Evolutionary conservation across 352 stramenopile species (phyloP), one percentile per base, ranked within the genome.

Genomic region (Globisporangium splendens): DNA sequence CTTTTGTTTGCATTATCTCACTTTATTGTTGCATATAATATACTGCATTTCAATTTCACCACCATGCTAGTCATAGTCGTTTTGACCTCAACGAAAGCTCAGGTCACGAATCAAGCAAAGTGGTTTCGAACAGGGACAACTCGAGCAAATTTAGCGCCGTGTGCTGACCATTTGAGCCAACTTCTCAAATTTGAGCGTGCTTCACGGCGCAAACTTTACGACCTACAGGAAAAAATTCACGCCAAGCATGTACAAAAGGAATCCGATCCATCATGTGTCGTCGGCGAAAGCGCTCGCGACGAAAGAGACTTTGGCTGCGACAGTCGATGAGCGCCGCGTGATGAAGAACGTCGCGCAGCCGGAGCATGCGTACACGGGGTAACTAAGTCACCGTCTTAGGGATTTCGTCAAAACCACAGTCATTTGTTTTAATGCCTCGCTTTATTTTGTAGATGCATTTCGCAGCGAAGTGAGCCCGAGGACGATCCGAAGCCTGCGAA

Each of bases 261-360:
- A 68, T 35, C 49, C 53, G 14, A 63, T 63, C 24, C 43, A 51
- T 28, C 48, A 63, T 35, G 57, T 44, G 10, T 42, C 57, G 8
- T 13, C 5, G 8, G 13, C 58, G 13, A 64, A 50, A 8, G 44
- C 62, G 14, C 28, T 62, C 28, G 52, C 63, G 2, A 66, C 54
- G 50, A 58, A 66, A 52, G 63, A 77, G 11, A 67, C 67, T 5
- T 62, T 66, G 17, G 62, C 68, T 4, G 69, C 74, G 11, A 79
- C 72, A 39, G 60, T 86, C 49, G 60, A 68, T 13, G 81, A 91
- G 66, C 73, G 79, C 2, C 77, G 81, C 14, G 22, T 62, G 38
- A 88, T 91, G 77, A 85, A 86, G 50, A 89, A 88, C 54, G 63
- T 79, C 17, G 73, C 81, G 24, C 77, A 74, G 59, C 77, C 81